Base-by-base conservation (phyloP, 106 monocot genomes). In the Dactylorhiza incarnata region DNA sequence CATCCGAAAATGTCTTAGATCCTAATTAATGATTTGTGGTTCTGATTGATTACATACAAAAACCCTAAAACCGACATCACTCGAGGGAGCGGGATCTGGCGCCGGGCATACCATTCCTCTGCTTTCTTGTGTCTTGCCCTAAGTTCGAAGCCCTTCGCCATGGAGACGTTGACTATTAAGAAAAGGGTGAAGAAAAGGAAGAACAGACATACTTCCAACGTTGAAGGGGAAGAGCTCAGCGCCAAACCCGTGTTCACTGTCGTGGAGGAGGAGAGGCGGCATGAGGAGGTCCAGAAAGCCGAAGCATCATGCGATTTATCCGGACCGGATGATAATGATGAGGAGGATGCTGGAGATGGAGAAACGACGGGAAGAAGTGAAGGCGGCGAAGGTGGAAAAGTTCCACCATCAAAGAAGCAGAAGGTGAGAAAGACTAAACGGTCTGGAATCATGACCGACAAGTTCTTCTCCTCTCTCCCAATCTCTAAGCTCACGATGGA, bases 401-500 rank as follows among this genome's bases (percentile, higher is more conserved):
- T 10, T 22, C 66, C 77, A 20, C 29, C 58, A 12, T 47, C 80
- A 13, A 87, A 80, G 83, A 81, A 74, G 67, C 53, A 67, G 78
- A 87, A 80, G 77, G 47, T 1, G 59, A 61, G 68, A 48, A 25
- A 74, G 78, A 74, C 65, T 74, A 67, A 75, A 59, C 73, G 75
- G 3, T 67, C 56, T 26, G 82, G 89, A 6, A 90, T 93, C 73
- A 84, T 95, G 86, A 84, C 86, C 20, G 62, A 76, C 15, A 79
- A 76, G 44, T 66, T 85, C 48, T 95, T 95, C 83, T 83, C 90
- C 16, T 52, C 76, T 65, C 90, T 95, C 37, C 81, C 78, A 9
- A 59, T 95, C 6, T 85, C 90, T 0, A 79, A 90, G 72, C 82
- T 15, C 9, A 95, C 92, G 13, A 80, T 85, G 84, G 82, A 84